Evolutionary conservation across 176 grass and related monocot genomes (phyloP), one percentile per base, ranked within the genome.

Genomic region (Carex parvula): DNA sequence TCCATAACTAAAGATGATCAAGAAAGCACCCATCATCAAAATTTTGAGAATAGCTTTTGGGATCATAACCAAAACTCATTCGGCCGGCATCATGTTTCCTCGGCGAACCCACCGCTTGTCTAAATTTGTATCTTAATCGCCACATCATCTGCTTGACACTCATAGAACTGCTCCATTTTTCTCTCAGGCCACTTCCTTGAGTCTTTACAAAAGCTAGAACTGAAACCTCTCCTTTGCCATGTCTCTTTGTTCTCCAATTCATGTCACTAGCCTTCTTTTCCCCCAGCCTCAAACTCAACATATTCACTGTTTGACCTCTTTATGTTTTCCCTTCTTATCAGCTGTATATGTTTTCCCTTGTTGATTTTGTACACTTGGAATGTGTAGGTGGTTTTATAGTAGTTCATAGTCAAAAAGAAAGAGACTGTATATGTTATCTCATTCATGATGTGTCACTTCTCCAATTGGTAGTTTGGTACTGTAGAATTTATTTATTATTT

Each of bases 11-110:
- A 29, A 73, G 7, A 48, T 81, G 71, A 39, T 86, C 84, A 65
- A 5, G 64, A 70, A 73, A 41, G 54, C 8, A 67, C 8, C 86
- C 86, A 79, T 88, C 86, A 50, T 88, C 86, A 67, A 88, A 88
- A 22, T 88, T 88, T 60, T 84, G 86, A 17, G 60, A 79, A 57
- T 88, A 88, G 60, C 86, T 88, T 30, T 88, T 35, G 15, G 18
- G 46, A 79, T 88, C 86, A n/a, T 88, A 88, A 1, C 60, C 70
- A 60, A 88, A 88, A n/a, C 70, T 67, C 2, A 13, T 78, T 10
- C 14, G 22, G 2, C 52, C 17, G 0, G 30, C 29, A 8, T 64
- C 29, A 5, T 75, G 54, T 33, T 46, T 55, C 30, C 70, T 58
- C 7, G 50, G 56, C 22, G 61, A 66, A 64, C 50, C 30, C 62